Percentiles rank a stretch among this genome's conserved stretches.
Evolutionary conservation across 257 asterid genomes (phyloP).

Genomic region (Nicotiana otophora): DNA sequence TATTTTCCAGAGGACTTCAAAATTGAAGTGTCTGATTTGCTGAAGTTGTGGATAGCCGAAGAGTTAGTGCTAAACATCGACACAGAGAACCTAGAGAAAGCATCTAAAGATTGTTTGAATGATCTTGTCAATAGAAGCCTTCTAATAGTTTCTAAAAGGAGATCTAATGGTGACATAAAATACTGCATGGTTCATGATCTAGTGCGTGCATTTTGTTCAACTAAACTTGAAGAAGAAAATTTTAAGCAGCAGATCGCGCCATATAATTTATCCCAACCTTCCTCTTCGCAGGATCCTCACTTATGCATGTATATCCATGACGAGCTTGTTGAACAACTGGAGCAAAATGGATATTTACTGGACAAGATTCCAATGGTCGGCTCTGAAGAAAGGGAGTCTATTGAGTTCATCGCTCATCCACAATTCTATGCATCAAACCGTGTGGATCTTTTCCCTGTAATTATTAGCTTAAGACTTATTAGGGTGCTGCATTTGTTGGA

Average conservation of each 20-base stretch:
- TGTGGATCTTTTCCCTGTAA: neutral
- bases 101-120: conserved; percentile 6
- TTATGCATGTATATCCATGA: conserved; percentile 2
- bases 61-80: neutral
- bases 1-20: neutral
- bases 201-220: conserved; percentile 7
- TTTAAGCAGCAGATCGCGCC: neutral
- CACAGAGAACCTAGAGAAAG: neutral
- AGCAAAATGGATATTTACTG: neutral
- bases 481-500: neutral
- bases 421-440: neutral
- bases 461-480: neutral
- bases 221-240: neutral
- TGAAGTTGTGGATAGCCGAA: conserved; percentile 12
- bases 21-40: neutral
- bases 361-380: neutral
- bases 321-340: neutral
- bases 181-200: conserved; percentile 11
- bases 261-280: neutral
- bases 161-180: conserved; percentile 10
- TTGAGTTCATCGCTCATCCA: conserved; percentile 4
- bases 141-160: conserved; percentile 1
- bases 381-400: neutral
- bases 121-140: conserved; percentile 15
- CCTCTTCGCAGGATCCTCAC: neutral